Conservation (phyloP, 106 monocot genomes). For the Chionographis japonica region DNA sequence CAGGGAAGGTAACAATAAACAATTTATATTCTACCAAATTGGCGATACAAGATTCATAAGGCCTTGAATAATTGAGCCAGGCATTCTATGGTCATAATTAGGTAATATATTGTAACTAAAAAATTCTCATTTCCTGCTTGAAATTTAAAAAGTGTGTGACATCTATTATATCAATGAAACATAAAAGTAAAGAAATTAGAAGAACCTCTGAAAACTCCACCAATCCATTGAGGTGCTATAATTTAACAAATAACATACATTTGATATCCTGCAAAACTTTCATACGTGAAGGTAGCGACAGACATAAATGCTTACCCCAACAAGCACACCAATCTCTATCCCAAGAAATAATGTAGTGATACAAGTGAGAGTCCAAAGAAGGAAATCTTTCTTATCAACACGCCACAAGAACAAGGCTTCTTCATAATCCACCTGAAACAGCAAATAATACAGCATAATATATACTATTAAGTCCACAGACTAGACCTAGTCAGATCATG, state of each 20-base stretch:
- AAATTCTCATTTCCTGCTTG: no score
- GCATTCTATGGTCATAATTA: no score
- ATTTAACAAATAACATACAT: not conserved
- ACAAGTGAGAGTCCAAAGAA: constrained; percentile 87
- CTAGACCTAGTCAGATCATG: not conserved
- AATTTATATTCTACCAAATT: no score
- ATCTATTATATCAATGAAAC: not conserved
- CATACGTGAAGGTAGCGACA: not conserved
- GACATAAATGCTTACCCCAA: constrained; percentile 65
- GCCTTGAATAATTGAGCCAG: no score
- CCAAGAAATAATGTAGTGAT: constrained; percentile 81
- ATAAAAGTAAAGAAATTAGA: not conserved
- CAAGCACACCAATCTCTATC: constrained; percentile 95
- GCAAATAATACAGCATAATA: not conserved
- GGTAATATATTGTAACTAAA: no score
- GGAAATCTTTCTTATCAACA: constrained; percentile 95
- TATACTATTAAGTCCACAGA: not conserved
- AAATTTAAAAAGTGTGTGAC: not conserved
- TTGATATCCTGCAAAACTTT: no score
- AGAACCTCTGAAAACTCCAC: not conserved
- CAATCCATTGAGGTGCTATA: not conserved
- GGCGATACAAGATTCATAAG: no score
- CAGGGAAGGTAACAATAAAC: no score
- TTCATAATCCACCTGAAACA: constrained; percentile 85
- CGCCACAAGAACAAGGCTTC: constrained; percentile 93